Base-by-base conservation (phyloP, 441 rosid species). In the Bruguiera hainesii region DNA sequence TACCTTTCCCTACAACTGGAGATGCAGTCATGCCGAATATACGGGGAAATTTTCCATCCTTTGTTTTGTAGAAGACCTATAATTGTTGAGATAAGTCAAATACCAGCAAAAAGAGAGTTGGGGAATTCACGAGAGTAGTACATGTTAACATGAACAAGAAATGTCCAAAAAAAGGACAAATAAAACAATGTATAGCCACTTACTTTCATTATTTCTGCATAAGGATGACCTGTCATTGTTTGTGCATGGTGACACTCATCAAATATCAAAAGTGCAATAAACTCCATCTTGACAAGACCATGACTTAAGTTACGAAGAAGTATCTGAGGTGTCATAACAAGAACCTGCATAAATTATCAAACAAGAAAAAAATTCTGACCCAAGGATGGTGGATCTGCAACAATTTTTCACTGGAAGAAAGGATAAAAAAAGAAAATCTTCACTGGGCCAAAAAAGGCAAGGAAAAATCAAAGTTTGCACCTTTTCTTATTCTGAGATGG, bases 11-110 rank as follows among this genome's bases (percentile, higher is more conserved):
- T 60, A 91, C 90, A 58, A 95, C 79, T 21, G 98, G 99, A 75
- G 99, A 95, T 59, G 99, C 99, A 25, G 99, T 95, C 99, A 95
- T 91, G 79, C 99, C 99, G 83, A 95, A 95, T 78, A 95, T 80
- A 26, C 88, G 98, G 61, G 99, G 99, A 69, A 67, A 71, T 76
- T 82, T 87, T 65, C 69, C 74, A 35, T 65, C 73, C 69, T 82
- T 72, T 59, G 74, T 69, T 75, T 85, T 81, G 78, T 91, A 95
- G 78, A 87, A 91, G 57, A 81, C 84, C 99, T 95, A 75, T 73
- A 71, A 73, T 73, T 64, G 69, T 70, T 61, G 81, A 73, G 61
- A 59, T 65, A 66, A 13, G 1, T 13, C 48, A 42, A 42, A 76
- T 70, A 63, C 15, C 10, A 23, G 26, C 26, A 7, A 53, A 53